Evolutionary conservation across 345 rosid genomes (phyloP), one percentile per base, ranked within the genome.

Genomic region (Eucalyptus erythrocorys): DNA sequence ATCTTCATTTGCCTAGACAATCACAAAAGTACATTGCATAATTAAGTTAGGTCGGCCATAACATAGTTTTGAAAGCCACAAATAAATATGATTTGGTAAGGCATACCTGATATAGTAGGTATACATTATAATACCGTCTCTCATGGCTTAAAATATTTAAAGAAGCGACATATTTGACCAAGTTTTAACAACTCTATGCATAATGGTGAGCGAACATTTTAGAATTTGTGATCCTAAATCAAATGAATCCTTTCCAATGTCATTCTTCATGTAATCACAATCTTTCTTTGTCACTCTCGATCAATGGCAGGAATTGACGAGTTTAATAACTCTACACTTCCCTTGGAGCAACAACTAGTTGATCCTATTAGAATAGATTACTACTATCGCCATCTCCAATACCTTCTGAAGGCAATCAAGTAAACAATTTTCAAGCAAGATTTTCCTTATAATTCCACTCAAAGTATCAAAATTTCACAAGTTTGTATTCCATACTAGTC

Each of bases 331-430:
- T 88, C 89, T 4, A 86, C 92, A 22, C 26, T 89, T 48, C 82
- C 94, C 4, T 34, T 93, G 0, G 88, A 91, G 84, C 89, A 93
- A 34, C 90, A 92, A 47, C 90, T 93, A 4, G 89, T 17, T 48
- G 95, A 93, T 49, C 61, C 86, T 21, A 66, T 34, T 82, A 91
- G 95, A 88, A 88, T 93, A 47, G 87, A 87, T 59, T 92, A 90
- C 68, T 85, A 91, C 48, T 81, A 88, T 57, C 45, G 37, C 19
- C 95, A 93, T 81, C 91, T 93, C 30, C 53, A 40, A n/a, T 92
- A 85, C 71, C 89, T 93, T 68, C 47, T 12, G 49, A 88, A 21
- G 40, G 92, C 93, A 21, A 93, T 93, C 87, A 12, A 84, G 93
- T 92, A 88, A 89, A 91, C 27, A 42, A 43, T 19, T 84, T 59